Conservation (phyloP, 1,284 basidiomycete genomes). For the Cutaneotrichosporon mucoides region DNA sequence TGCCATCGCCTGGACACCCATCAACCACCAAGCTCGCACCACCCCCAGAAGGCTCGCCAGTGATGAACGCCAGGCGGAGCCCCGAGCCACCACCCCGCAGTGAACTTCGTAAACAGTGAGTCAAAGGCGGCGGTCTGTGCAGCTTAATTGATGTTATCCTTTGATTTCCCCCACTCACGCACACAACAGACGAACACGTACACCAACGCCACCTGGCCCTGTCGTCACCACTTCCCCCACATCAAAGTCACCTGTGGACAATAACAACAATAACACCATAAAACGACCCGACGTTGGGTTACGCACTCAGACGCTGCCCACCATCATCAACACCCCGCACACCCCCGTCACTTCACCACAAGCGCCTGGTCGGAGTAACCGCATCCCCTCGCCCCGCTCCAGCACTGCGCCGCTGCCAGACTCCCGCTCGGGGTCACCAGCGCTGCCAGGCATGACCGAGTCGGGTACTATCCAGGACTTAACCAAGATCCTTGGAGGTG, state of each 20-base stretch:
- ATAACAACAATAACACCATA: not conserved
- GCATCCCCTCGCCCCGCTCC: constrained; percentile 4
- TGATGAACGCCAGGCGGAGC: not conserved
- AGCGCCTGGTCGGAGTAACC: not conserved
- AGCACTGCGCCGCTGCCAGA: not conserved
- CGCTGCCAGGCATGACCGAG: not conserved
- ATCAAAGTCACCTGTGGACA: not conserved
- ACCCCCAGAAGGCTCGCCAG: not conserved
- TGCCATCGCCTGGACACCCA: not conserved
- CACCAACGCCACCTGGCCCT: not conserved
- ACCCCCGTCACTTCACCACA: constrained; percentile 12
- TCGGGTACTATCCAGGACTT: constrained; percentile 40
- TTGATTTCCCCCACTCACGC: not conserved
- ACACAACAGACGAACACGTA: not conserved
- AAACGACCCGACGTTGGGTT: not conserved
- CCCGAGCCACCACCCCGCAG: constrained; percentile 45
- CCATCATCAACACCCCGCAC: constrained; percentile 32
- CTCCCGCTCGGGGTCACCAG: not conserved
- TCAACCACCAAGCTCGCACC: not conserved
- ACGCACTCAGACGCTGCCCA: constrained; percentile 15
- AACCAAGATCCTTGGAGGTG: constrained; percentile 44
- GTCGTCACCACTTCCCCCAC: not conserved
- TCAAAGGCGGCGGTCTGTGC: constrained; percentile 1
- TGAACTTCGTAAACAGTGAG: constrained; percentile 35
- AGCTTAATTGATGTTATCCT: not conserved